Evolutionary conservation across 176 grass and related monocot genomes (phyloP), one percentile per base, ranked within the genome.

Genomic region (Aechmea fasciata): DNA sequence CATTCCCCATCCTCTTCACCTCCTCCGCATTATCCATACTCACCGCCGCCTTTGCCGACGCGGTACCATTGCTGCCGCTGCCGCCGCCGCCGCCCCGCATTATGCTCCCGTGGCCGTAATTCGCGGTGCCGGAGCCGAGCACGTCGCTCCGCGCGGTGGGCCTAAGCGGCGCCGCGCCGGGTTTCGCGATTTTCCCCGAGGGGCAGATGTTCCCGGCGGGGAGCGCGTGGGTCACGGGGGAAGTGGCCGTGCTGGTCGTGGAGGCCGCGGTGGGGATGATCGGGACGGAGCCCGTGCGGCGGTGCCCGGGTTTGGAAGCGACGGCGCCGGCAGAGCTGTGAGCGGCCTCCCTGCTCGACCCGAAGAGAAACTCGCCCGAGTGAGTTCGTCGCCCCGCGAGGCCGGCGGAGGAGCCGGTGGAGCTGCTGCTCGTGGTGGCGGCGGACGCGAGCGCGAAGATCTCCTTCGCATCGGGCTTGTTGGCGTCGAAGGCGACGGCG

Each of bases 91-190:
- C 88, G 2, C 77, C 88, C 49, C 86, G 78, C 13, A 99, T 79
- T 77, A 99, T 93, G 84, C 82, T 99, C 0, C 94, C 94, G 70
- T 99, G 89, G 28, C 94, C 94, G 67, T 99, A 99, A 80, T 99
- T 90, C 50, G 50, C 94, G 3, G 84, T 99, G 20, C 94, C 89
- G 0, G 94, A 99, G 65, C 94, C 86, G 54, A 92, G 85, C 17
- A 90, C 87, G 71, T 99, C 94, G 66, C 68, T 86, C 47, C 89
- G 83, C 53, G 54, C 12, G 17, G 79, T 49, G 26, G 33, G 33
- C 4, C 75, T 85, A 2, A 72, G 81, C 14, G 54, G 65, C 47
- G 80, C 63, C 59, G 76, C 62, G 1, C 71, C 74, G 51, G 83
- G 68, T 75, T 92, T 97, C 11, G 71, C 78, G 47, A 97, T 63